Base-by-base conservation (phyloP, 441 rosid genomes). In the Euphorbia celastroides region DNA sequence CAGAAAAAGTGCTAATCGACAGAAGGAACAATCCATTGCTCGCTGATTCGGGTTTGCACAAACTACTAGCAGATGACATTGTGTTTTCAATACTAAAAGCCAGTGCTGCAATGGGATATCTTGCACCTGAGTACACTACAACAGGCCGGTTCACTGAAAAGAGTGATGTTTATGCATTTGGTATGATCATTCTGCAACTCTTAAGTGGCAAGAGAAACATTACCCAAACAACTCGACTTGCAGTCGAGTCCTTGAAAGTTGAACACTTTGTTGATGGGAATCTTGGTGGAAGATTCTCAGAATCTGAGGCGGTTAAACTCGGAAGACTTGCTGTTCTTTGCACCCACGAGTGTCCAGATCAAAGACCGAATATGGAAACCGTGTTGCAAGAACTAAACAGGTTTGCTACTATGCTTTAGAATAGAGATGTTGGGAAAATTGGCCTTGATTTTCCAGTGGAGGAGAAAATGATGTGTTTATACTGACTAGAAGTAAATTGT, bases 31-130 rank as follows among this genome's bases (percentile, higher is more conserved):
- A 83, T 60, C 97, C 97, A 0, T 66, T 83, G 64, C 89, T 94
- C 64, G 82, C 82, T 3, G 88, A 86, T 68, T 86, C 97, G 0
- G 97, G 96, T 67, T 86, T 94, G 67, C 91, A 86, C 78, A 88
- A 81, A 74, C 93, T 94, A 59, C 90, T 91, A n/a, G 88, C 97
- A 0, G 90, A 94, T 50, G 99, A 94, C n/a, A 78, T 89, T 0
- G 86, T 94, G 56, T 91, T 85, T 88, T 94, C 97, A 2, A 81
- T 72, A 69, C 93, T 94, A 27, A 91, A 91, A 81, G 89, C 88
- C 54, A 91, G 97, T 62, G 99, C 99, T 60, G 99, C 97, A 36
- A 89, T 86, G 93, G 99, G 99, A 68, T 93, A 91, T 79, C 84
- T 94, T 48, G 96, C 96, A 48, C 99, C 99, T 3, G 99, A 94